Base-by-base conservation (phyloP, 2,329 filamentous ascomycete species). In the Graphilbum fragrans region DNA sequence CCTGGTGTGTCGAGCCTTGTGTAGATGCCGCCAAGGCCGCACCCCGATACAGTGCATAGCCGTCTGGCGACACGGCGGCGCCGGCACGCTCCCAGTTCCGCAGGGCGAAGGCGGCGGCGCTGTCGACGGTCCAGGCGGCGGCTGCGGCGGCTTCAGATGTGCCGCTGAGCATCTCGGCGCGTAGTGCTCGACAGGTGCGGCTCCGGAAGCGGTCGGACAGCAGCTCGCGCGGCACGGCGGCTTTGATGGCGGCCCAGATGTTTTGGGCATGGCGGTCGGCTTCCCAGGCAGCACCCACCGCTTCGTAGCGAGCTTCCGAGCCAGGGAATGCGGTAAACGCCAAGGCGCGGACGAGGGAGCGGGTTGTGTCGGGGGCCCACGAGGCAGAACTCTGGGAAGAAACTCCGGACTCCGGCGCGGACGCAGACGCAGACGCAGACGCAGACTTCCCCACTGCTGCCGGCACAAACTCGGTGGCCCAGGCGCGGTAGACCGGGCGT, bases 381-480 rank as follows among this genome's bases (percentile, higher is more conserved):
- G 35, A 7, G 17, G 22, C 33, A 31, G 37, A 4, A 14, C n/a
- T 19, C 36, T 41, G 23, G n/a, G 31, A 23, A 27, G 29, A 38
- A 19, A 25, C 35, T n/a, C 23, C 29, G 31, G 36, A 16, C 35
- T n/a, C 32, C 38, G 18, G 33, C 42, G 34, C 36, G 34, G 23
- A 27, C 7, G 21, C 29, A 3, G 18, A 17, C 23, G 32, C 17
- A 29, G 54, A 56, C 2, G 52, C 48, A 0, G 2, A 56, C 57
- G 0, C 61, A 62, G 22, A 64, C 46, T 1, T 58, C 57, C 2
- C 65, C 60, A 44, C 72, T 71, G 32, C 32, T 34, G 14, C 7
- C n/a, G 77, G 75, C n/a, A 82, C 57, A 47, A 74, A 86, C 5
- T 78, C 72, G 1, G 79, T 65, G 5, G 80, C 55, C 69, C 81